These are phyloP conservation scores for Luzula sylvatica DNA, from an alignment of 176 grass and related monocot species.

Conservation along the genomic window DNA sequence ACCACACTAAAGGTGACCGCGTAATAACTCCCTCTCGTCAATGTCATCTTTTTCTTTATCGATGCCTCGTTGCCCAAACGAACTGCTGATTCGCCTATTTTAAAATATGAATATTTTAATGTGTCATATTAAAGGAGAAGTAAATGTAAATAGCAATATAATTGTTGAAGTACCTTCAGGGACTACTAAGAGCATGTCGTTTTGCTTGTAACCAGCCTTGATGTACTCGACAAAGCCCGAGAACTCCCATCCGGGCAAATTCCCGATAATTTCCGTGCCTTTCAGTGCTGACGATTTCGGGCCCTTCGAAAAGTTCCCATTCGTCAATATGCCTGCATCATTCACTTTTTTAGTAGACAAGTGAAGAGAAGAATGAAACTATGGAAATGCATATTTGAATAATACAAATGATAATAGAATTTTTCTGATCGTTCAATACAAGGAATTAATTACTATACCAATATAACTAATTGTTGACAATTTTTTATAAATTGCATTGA, in stretches of 20 bases:
- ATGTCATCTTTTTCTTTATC: constrained; percentile 45
- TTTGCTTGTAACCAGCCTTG: constrained; percentile 76
- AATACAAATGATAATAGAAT: too few species aligned
- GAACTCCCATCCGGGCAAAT: constrained; percentile 49
- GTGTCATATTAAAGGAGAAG: too few species aligned
- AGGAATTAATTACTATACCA: too few species aligned
- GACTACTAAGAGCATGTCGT: constrained; percentile 75
- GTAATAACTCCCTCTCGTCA: constrained; percentile 56
- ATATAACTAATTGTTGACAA: too few species aligned
- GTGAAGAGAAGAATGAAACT: too few species aligned
- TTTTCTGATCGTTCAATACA: too few species aligned
- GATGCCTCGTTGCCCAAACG: constrained; percentile 83
- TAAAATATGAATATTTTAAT: too few species aligned
- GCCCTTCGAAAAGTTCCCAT: constrained; percentile 66
- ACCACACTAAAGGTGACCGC: constrained; percentile 79
- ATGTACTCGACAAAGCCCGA: constrained; percentile 90
- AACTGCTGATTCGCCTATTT: constrained; percentile 37
- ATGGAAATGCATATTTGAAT: too few species aligned
- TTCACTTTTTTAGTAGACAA: too few species aligned
- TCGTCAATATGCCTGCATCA: constrained; percentile 60
- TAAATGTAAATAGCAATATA: too few species aligned
- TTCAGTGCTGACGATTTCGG: constrained; percentile 47
- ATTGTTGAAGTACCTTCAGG: constrained; percentile 35
- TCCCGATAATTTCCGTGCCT: constrained; percentile 47
- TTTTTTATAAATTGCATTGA: too few species aligned